phyloP scores from a whole-genome alignment of 192 early-diverging fungal species.

The Chytriomyces sp. region DNA sequence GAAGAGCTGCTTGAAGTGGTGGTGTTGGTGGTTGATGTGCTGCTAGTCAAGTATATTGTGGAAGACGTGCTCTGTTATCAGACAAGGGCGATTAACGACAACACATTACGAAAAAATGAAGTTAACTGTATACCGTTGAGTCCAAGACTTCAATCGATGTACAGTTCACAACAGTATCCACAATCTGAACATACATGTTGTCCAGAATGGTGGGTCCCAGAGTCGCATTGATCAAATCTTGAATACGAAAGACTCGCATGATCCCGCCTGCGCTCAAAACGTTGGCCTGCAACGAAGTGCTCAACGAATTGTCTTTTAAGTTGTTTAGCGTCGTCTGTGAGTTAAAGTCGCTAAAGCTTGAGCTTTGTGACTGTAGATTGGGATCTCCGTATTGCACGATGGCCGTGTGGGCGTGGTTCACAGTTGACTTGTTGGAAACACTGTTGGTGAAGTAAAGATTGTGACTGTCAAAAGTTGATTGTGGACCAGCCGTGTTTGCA shows the following conservation, averaged over 20 bases:
- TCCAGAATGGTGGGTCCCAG: slow-evolving; percentile 28
- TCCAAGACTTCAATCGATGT: neutral
- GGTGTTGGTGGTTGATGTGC: neutral
- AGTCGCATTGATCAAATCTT: slow-evolving; percentile 36
- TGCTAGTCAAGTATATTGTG: neutral
- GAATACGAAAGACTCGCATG: slow-evolving; percentile 37
- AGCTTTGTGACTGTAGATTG: slow-evolving; percentile 17
- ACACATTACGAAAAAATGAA: too few relatives aligned
- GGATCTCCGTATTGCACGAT: slow-evolving; percentile 47
- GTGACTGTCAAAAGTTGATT: slow-evolving; percentile 22
- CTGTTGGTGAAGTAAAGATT: neutral
- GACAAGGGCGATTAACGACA: too few relatives aligned
- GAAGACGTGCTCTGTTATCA: too few relatives aligned
- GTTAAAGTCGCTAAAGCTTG: slow-evolving; percentile 31
- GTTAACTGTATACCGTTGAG: neutral
- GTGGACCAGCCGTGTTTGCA: slow-evolving; percentile 34
- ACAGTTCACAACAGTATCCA: slow-evolving; percentile 37
- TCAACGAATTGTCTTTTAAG: slow-evolving; percentile 22
- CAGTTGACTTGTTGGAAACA: neutral
- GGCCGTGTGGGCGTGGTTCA: slow-evolving; percentile 31
- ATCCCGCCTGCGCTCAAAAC: slow-evolving; percentile 32
- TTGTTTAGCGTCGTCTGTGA: slow-evolving; percentile 21
- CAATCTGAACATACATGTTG: slow-evolving; percentile 38
- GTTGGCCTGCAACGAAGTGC: slow-evolving; percentile 37
- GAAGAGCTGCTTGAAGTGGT: slow-evolving; percentile 3